Conservation (phyloP, 2,329 filamentous ascomycete species). For the Ophiobolus disseminans region DNA sequence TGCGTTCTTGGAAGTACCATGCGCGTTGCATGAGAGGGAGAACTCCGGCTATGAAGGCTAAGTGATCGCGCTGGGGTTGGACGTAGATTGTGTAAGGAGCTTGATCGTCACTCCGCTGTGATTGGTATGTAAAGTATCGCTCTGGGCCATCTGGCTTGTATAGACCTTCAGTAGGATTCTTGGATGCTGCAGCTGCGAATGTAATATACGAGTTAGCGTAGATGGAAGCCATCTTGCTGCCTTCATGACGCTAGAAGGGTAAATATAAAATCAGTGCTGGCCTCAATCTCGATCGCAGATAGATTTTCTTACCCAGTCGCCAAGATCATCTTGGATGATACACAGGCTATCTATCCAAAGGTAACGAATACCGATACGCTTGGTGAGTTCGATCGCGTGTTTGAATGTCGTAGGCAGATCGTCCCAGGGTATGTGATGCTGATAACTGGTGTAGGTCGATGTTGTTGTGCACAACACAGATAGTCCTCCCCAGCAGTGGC, state of each 20-base stretch:
- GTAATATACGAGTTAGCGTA: background rate
- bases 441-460: background rate
- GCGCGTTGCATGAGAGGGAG: conserved; percentile 11
- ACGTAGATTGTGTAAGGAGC: background rate
- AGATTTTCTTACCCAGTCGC: too few relatives aligned
- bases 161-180: background rate
- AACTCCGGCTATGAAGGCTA: background rate
- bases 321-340: background rate
- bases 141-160: background rate
- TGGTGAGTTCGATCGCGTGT: background rate
- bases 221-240: background rate
- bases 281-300: too few relatives aligned
- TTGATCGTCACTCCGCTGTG: background rate
- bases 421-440: background rate
- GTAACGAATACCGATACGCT: background rate
- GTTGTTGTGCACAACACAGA: background rate
- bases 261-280: too few relatives aligned
- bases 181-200: background rate
- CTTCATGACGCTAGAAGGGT: background rate
- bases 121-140: background rate
- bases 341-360: background rate
- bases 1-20: conserved; percentile 23
- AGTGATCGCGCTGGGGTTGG: background rate
- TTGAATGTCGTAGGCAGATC: background rate
- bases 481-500: background rate